These are phyloP conservation scores for Sindora glabra DNA, from an alignment of 306 rosid species.

Conservation along the genomic window DNA sequence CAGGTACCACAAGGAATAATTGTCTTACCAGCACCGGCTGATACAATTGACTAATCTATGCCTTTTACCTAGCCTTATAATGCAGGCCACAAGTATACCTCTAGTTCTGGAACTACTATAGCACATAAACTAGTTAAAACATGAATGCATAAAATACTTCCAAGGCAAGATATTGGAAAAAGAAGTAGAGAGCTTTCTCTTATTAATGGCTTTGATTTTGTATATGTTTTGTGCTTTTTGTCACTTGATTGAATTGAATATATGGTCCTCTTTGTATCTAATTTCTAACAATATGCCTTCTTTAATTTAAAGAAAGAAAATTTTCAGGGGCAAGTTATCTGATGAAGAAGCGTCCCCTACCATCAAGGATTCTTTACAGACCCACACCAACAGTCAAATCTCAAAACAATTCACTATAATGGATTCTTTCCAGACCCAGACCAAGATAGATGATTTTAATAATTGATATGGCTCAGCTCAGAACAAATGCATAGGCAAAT, in stretches of 20 bases:
- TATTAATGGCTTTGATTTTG: too few relatives aligned
- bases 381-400: conserved; percentile 1
- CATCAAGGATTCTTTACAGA: conserved; percentile 4
- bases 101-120: neutral
- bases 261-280: too few relatives aligned
- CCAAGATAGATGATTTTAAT: neutral
- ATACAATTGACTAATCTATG: neutral
- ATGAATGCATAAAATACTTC: too few relatives aligned
- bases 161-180: too few relatives aligned
- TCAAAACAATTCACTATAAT: too few relatives aligned
- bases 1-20: neutral
- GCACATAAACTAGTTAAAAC: neutral
- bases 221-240: too few relatives aligned
- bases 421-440: conserved; percentile 9
- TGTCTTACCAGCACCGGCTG: neutral
- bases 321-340: neutral
- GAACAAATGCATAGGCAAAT: neutral
- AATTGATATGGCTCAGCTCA: neutral
- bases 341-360: neutral
- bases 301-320: neutral
- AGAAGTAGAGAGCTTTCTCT: too few relatives aligned
- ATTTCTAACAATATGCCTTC: too few relatives aligned
- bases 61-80: neutral
- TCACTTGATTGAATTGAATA: too few relatives aligned
- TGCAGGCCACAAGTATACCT: neutral